phyloP scores from a whole-genome alignment of 202 grass and related monocot species.

The Digitaria exilis region DNA sequence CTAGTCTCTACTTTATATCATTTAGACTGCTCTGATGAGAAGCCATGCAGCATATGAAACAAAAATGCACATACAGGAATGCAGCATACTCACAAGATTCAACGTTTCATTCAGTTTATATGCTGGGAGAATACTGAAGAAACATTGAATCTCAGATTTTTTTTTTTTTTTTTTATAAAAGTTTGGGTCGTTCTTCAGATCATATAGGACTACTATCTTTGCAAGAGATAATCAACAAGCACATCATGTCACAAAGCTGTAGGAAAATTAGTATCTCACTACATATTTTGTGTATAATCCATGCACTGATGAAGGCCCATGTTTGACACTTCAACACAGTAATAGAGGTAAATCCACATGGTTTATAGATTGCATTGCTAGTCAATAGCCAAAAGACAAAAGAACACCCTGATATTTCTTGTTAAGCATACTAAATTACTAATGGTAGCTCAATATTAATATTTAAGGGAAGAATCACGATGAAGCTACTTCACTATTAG shows the following conservation, averaged over 20 bases:
- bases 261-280: not conserved
- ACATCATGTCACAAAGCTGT: not conserved
- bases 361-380: not conserved
- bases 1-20: not conserved
- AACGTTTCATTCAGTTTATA: no score
- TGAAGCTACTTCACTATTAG: not conserved
- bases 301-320: not conserved
- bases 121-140: not conserved
- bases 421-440: no score
- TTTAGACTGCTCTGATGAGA: not conserved
- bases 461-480: not conserved
- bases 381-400: not conserved
- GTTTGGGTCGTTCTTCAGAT: not conserved
- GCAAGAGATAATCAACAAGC: constrained; percentile 3
- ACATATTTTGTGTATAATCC: not conserved
- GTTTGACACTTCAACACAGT: not conserved
- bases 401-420: not conserved
- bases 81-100: not conserved
- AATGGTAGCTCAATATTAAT: not conserved
- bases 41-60: not conserved
- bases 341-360: not conserved
- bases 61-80: constrained; percentile 9
- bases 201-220: not conserved
- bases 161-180: no score
- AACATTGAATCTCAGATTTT: not conserved